Base-by-base conservation (phyloP, 2,329 filamentous ascomycete genomes). In the Fusarium sp. region DNA sequence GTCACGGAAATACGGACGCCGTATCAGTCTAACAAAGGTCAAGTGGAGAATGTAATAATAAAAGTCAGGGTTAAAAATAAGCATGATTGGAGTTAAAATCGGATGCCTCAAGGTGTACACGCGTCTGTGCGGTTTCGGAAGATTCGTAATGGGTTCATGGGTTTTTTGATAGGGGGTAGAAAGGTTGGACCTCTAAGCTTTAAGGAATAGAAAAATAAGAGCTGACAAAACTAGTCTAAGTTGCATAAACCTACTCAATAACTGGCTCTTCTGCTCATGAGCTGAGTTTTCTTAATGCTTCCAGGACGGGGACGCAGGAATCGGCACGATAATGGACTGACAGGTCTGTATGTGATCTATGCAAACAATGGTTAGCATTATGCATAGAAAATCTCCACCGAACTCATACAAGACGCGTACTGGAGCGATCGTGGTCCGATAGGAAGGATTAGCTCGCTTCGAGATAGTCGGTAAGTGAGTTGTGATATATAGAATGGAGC, bases 61-160 rank as follows among this genome's bases (percentile, higher is more conserved):
- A 49, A 40, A 34, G 18, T 28, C 46, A 53, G 62, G 67, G 62
- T 64, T 33, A 34, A 49, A 65, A 53, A 47, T 59, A 51, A 62
- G 53, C 49, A 71, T 66, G 65, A 49, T 53, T 46, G 37, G 42
- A 51, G 55, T n/a, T 30, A 52, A 37, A 16, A 37, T 30, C 9
- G 34, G 41, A 44, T 52, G 31, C 45, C 46, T 38, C 9, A 26
- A 38, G 9, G 30, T 30, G 30, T 30, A 8, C 30, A 30, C 30
- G 30, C 36, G 41, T 60, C 41, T 42, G 41, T 34, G 30, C 28
- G 36, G 16, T 20, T 30, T 52, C 12, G 15, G 18, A 12, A n/a
- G 15, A 42, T 26, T 49, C 20, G 34, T 8, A 52, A 38, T 30
- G 18, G 16, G 31, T 26, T 49, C 53, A 49, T 59, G 37, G 38